Percentiles rank a stretch among this genome's conserved stretches.
Conservation (phyloP, 2,329 filamentous ascomycete species). For the Aspergillus pseudoglaucus region DNA sequence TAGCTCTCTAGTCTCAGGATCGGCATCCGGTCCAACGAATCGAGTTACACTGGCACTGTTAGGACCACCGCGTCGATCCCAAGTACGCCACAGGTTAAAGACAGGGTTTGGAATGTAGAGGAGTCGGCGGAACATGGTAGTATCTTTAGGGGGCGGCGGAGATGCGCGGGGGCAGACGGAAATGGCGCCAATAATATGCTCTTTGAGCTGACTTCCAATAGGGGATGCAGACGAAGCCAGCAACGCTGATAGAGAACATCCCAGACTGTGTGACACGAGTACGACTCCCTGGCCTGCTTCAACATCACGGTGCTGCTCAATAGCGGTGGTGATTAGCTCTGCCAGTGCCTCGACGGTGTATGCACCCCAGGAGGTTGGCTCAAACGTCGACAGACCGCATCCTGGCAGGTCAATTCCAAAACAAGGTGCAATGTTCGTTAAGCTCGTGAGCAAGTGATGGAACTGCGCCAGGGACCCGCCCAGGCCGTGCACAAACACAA, state of each 20-base stretch:
- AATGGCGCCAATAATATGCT: slow-evolving; percentile 67
- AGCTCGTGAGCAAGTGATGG: slow-evolving; percentile 68
- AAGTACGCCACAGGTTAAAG: slow-evolving; percentile 69
- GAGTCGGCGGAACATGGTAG: slow-evolving; percentile 48
- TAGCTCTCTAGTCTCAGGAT: slow-evolving; percentile 35
- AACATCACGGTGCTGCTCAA: slow-evolving; percentile 65
- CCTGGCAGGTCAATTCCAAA: slow-evolving; percentile 86
- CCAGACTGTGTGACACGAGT: slow-evolving; percentile 84
- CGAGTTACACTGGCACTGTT: slow-evolving; percentile 72
- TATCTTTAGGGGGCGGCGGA: slow-evolving; percentile 52
- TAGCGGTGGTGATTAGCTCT: slow-evolving; percentile 66
- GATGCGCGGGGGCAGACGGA: slow-evolving; percentile 72
- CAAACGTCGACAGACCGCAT: slow-evolving; percentile 73
- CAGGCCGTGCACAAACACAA: slow-evolving; percentile 88
- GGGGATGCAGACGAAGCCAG: slow-evolving; percentile 58
- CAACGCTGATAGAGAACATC: slow-evolving; percentile 68
- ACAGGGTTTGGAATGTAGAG: slow-evolving; percentile 60
- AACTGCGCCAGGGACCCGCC: slow-evolving; percentile 92
- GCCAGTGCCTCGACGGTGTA: slow-evolving; percentile 72
- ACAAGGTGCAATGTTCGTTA: slow-evolving; percentile 77
- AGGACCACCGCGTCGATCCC: slow-evolving; percentile 72
- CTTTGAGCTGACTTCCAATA: slow-evolving; percentile 48
- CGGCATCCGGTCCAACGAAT: slow-evolving; percentile 50
- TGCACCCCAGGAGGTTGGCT: slow-evolving; percentile 64
- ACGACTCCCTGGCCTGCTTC: slow-evolving; percentile 64